Evolutionary conservation across 495 filamentous ascomycete species (phyloP).

Genomic region (Penicillium dipodomyicola): DNA sequence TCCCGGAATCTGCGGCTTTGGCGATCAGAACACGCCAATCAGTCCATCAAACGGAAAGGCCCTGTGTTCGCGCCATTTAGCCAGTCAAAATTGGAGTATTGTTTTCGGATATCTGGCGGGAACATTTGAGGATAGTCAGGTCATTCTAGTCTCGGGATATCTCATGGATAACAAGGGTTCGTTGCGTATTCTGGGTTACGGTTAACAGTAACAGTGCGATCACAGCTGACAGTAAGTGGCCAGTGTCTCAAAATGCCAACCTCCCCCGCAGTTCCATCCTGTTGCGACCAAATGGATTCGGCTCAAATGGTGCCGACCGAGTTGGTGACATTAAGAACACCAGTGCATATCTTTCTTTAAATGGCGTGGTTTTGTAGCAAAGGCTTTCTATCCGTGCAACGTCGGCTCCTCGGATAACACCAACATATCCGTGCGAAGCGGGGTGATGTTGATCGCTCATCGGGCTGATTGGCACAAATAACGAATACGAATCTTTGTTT

Average conservation of each 20-base stretch:
- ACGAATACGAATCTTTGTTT: background rate
- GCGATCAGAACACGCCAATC: too few species aligned
- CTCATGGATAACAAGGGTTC: too few species aligned
- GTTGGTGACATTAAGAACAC: background rate
- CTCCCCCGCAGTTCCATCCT: background rate
- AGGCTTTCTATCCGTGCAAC: background rate
- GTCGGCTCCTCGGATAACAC: background rate
- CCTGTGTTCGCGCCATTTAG: too few species aligned
- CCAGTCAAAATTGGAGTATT: too few species aligned
- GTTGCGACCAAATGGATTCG: background rate
- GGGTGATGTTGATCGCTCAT: background rate
- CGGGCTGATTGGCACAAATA: background rate
- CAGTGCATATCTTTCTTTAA: background rate
- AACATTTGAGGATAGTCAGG: too few species aligned
- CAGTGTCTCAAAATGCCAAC: background rate
- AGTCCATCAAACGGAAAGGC: too few species aligned
- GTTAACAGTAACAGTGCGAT: too few species aligned
- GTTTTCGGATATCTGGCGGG: too few species aligned
- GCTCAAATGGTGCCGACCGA: background rate
- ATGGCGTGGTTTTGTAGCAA: background rate
- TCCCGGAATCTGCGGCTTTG: too few species aligned
- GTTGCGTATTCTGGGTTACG: too few species aligned
- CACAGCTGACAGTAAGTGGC: too few species aligned
- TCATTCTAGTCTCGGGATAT: too few species aligned
- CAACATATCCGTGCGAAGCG: background rate